Evolutionary conservation across 164 flowering plant species (phyloP), one percentile per base, ranked within the genome.

Genomic region (Euptelea pleiosperma): DNA sequence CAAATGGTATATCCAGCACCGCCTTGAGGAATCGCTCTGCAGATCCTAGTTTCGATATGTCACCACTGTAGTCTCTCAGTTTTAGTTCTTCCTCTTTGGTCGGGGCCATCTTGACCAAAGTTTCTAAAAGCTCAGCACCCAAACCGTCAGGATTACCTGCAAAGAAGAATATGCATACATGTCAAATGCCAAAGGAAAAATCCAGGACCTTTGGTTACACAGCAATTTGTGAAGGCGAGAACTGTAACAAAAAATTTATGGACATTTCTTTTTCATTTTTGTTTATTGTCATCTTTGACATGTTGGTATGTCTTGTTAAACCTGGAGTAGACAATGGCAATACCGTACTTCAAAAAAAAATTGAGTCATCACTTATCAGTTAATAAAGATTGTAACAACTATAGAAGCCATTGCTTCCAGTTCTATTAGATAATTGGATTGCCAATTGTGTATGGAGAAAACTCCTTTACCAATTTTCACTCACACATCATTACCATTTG

Each of bases 101-200:
- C 57, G 99, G 99, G 58, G 96, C 95, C 99, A 93, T 93, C 86
- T 88, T 93, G 41, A 89, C 91, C 70, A 93, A 65, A 43, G 88
- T 88, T 72, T 93, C 99, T 72, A 90, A 75, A 51, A 90, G 91
- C 71, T 93, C 97, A 37, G 83, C 72, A 31, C 96, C 96, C 58
- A 93, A 77, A 44, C 83, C 87, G 56, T 87, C 97, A 35, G 82
- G 83, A 63, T 80, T 88, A 52, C 97, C 94, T 90, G 80, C 71
- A 19, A 66, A 69, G 15, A 15, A 52, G 51, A 65, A 28, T 9
- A 54, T 3, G 46, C 30, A 19, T 14, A 22, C 34, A 35, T 9
- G 16, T 44, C 33, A n/a, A 11, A 16, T 19, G 18, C 45, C 21
- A 25, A n/a, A 51, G 26, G 8, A 39, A 10, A 47, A 19, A 43